A percentile compares a stretch with the other conserved stretches of the same genome.
These are phyloP conservation scores for Arachnomyces sp. DNA, from an alignment of 2,329 filamentous ascomycete genomes.

Conservation along the genomic window DNA sequence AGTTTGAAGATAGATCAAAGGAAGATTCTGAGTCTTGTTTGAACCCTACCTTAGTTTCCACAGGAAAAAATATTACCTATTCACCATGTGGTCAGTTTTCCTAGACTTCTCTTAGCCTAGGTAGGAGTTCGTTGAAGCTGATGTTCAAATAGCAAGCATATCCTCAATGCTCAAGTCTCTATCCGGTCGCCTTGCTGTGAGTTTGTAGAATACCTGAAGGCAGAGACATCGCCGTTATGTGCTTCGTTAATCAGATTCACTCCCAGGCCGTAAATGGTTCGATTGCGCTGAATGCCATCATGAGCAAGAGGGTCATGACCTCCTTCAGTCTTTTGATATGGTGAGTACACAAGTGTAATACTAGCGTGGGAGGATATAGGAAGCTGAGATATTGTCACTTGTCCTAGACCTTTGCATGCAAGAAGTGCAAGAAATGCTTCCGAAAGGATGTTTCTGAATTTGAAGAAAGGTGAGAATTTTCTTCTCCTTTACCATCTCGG, in stretches of 20 bases:
- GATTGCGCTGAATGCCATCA: conserved; percentile 93
- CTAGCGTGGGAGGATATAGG: background rate
- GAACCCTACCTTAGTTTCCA: conserved; percentile 1
- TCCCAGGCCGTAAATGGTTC: conserved; percentile 86
- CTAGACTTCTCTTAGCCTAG: too few species aligned
- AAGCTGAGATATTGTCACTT: conserved; percentile 1
- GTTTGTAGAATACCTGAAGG: conserved; percentile 22
- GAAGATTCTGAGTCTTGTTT: background rate
- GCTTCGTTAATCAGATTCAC: conserved; percentile 1
- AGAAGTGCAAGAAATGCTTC: conserved; percentile 98
- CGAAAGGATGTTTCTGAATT: conserved; percentile 88
- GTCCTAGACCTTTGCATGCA: conserved; percentile 70
- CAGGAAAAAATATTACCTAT: background rate
- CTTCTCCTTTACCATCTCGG: background rate
- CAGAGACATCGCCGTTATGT: too few species aligned
- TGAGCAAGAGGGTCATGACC: conserved; percentile 69
- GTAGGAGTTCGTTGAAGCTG: background rate
- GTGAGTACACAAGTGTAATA: conserved; percentile 23
- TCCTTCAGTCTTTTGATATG: conserved; percentile 79
- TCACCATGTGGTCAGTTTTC: conserved; percentile 22
- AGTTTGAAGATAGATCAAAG: conserved; percentile 11
- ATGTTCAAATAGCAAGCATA: conserved; percentile 66
- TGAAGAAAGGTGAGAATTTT: conserved; percentile 60
- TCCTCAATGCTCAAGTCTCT: conserved; percentile 94
- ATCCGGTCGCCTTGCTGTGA: conserved; percentile 94